Conservation (phyloP, 2,329 filamentous ascomycete species). For the Diaporthe capsici region DNA sequence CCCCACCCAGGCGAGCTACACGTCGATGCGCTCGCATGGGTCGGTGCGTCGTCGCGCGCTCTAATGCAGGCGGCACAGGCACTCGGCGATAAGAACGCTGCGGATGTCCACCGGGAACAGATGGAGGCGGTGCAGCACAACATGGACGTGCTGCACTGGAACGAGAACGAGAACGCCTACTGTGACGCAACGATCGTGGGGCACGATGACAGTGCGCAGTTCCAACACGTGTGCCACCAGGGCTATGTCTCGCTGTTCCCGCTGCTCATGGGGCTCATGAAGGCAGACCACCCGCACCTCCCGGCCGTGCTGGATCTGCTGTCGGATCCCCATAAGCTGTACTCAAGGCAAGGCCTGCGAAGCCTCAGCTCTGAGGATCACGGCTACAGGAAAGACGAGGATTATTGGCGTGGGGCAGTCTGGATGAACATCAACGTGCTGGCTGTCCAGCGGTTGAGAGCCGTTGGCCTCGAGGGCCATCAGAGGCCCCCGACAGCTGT, state of each 20-base stretch:
- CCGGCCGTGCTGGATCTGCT: slow-evolving; percentile 41
- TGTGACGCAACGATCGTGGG: slow-evolving; percentile 88
- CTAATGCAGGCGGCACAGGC: slow-evolving; percentile 81
- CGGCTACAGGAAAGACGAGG: slow-evolving; percentile 42
- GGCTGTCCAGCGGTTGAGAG: slow-evolving; percentile 69
- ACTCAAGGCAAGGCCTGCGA: slow-evolving; percentile 42
- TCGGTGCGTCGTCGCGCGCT: slow-evolving; percentile 88
- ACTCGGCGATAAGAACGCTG: slow-evolving; percentile 82
- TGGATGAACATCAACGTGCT: slow-evolving; percentile 53
- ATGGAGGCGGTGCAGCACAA: slow-evolving; percentile 83
- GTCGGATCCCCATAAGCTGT: slow-evolving; percentile 41
- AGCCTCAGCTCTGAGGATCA: slow-evolving; percentile 43
- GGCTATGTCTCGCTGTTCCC: slow-evolving; percentile 44
- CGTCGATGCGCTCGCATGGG: slow-evolving; percentile 91
- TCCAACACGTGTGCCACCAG: slow-evolving; percentile 43
- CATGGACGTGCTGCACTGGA: slow-evolving; percentile 91
- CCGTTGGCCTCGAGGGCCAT: slow-evolving; percentile 37
- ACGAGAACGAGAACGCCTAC: slow-evolving; percentile 79
- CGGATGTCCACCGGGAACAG: slow-evolving; percentile 77
- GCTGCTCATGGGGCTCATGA: slow-evolving; percentile 44
- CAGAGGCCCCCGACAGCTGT: neutral
- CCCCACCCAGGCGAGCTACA: slow-evolving; percentile 94
- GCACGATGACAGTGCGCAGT: slow-evolving; percentile 44
- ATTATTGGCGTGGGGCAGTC: slow-evolving; percentile 46
- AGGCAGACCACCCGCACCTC: slow-evolving; percentile 42